Base-by-base conservation (phyloP, 768 basidiomycete species). In the Lactifluus hygrophoroides region DNA sequence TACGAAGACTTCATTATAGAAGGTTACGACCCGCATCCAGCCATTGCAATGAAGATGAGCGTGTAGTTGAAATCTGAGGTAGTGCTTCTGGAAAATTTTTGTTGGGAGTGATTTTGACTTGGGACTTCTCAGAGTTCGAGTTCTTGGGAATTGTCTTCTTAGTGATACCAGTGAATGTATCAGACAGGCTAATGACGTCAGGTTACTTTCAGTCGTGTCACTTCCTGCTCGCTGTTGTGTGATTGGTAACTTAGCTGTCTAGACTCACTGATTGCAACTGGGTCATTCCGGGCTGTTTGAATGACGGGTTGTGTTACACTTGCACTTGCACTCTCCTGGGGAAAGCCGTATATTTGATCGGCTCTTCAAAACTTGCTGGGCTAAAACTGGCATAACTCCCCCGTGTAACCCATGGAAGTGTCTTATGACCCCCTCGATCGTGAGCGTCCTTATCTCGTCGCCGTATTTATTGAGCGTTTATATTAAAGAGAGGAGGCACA, bases 31-130 rank as follows among this genome's bases (percentile, higher is more conserved):
- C 86, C 90, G 10, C 81, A 92, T 69, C 85, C 85, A 2, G 77
- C 80, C 62, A 90, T 97, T 66, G 77, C 88, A 30, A 96, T 96
- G 94, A 93, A 94, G 76, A 96, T 97, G 95, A 93, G 89, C 70
- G 90, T 92, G 48, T 60, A 60, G 27, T 27, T 34, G n/a, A 14
- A 1, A 27, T 45, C 45, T 90, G 60, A 62, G 38, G 53, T 56
- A 35, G 35, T 14, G n/a, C 6, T 28, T 37, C 40, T 27, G 3
- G 3, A 32, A 28, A 48, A 16, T 10, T 50, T 42, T 5, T 5
- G 5, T 37, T 37, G 10, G n/a, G n/a, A n/a, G n/a, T 2, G 17
- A 16, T 35, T 53, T 28, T 60, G 48, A 60, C 40, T 35, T 17
- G 13, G 34, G 13, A 16, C 3, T 27, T 21, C 21, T 23, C 25